Evolutionary conservation across 345 rosid species (phyloP), one percentile per base, ranked within the genome.

Genomic region (Boechera stricta): DNA sequence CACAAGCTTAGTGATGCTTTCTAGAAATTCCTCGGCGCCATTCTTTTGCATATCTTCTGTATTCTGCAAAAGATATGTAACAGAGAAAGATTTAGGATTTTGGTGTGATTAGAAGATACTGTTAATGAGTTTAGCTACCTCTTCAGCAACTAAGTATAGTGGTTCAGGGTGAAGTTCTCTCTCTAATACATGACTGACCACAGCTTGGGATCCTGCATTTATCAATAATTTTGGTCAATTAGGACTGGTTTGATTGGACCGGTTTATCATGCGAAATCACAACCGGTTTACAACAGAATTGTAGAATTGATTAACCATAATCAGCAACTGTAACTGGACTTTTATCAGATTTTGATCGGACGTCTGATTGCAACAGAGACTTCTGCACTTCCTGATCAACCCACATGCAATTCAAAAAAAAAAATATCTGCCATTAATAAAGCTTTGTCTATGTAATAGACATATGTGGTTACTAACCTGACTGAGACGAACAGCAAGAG

Each of bases 241-340:
- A 69, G 10, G 29, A 67, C 47, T 29, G 47, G 18, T 33, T 67
- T 35, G 33, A 4, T 3, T 6, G 5, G 32, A 69, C 24, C 47
- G 10, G 38, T 13, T 26, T 8, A 28, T 55, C 41, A 69, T n/a
- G 11, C 52, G 2, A 42, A 69, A n/a, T 41, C n/a, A 10, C 41
- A 69, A 39, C 5, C 18, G 10, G 9, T n/a, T 15, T 5, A 18
- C 45, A 49, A 49, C 0, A 68, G 71, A 54, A 41, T 10, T 21
- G 36, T 68, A 36, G 15, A 15, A 57, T 10, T 29, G 64, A 73
- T 80, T 29, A 60, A 92, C 98, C 97, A 74, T 90, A 90, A 84
- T 93, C 97, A 61, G 98, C 98, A 16, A 87, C 91, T 0, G 98
- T 90, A 44, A 90, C 97, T 2, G 98, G 98, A 71, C 88, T 93